Evolutionary conservation across 1,284 basidiomycete genomes (phyloP), one percentile per base, ranked within the genome.

Genomic region (Amylostereum chailletii): DNA sequence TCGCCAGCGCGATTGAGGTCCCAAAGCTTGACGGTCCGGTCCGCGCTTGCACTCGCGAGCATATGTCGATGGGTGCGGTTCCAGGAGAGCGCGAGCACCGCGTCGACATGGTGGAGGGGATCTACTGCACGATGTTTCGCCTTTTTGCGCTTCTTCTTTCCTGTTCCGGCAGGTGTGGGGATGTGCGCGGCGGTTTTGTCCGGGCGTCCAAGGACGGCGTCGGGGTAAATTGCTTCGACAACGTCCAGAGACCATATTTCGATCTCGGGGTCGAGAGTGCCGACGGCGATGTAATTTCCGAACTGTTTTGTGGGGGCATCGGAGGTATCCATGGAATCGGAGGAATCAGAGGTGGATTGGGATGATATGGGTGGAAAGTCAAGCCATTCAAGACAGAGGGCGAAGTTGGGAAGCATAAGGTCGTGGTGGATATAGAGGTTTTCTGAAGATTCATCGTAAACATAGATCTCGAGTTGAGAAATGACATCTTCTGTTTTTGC

Each of bases 351-450:
- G 34, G 75, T 65, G 36, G 71, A 69, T 11, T 66, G 60, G 9
- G 68, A 62, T 27, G 76, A 74, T 11, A 79, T 72, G 26, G 92
- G 90, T 8, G 86, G 78, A 65, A 94, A 98, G 67, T 99, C 92
- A 55, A 99, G 85, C 96, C 96, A 99, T 76, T 99, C 96, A 51
- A 99, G 86, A 61, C 95, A 98, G 52, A 99, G 86, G 3, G 96
- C 96, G 71, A 98, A 96, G 52, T 92, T 90, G 51, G 95, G 95
- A 11, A 99, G 81, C 83, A 99, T 91, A 61, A 98, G 79, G 66
- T 99, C 96, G 70, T 99, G 96, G 65, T 99, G 96, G 31, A 91
- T 90, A 65, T 95, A 99, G 33, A 99, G 79, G 62, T 93, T 94
- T 64, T 95, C 92, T 71, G 91, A 76, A 0, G 81, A 75, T 60